phyloP scores from a whole-genome alignment of 1,139 yeast genomes.

The Sporopachydermia cereana region DNA sequence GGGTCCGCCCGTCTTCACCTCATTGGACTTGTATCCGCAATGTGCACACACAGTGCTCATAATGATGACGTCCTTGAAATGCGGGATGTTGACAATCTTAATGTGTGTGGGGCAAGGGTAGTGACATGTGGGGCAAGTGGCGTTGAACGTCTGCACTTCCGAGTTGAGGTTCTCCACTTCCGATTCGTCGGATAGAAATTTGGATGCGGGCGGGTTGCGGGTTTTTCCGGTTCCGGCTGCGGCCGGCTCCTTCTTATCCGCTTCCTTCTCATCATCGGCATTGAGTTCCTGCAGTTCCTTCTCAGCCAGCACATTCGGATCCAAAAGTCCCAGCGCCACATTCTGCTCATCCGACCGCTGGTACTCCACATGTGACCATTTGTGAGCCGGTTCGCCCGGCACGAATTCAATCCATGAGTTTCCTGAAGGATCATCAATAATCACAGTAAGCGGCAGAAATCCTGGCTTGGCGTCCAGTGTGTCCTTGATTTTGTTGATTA shows the following conservation, averaged over 20 bases:
- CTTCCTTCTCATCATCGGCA: slow-evolving; percentile 28
- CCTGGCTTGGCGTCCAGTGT: slow-evolving; percentile 54
- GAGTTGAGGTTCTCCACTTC: slow-evolving; percentile 77
- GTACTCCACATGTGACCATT: slow-evolving; percentile 83
- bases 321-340: slow-evolving; percentile 72
- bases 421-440: slow-evolving; percentile 90
- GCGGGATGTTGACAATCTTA: slow-evolving; percentile 96
- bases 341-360: slow-evolving; percentile 83
- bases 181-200: slow-evolving; percentile 52
- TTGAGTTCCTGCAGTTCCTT: slow-evolving; percentile 21
- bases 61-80: slow-evolving; percentile 91
- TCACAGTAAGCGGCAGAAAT: slow-evolving; percentile 66
- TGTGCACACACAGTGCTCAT: slow-evolving; percentile 90
- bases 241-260: slow-evolving; percentile 24
- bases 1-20: slow-evolving; percentile 97
- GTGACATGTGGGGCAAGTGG: slow-evolving; percentile 86
- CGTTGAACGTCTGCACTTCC: slow-evolving; percentile 88
- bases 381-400: slow-evolving; percentile 83
- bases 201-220: slow-evolving; percentile 38
- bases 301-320: slow-evolving; percentile 63
- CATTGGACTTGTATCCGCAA: slow-evolving; percentile 95
- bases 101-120: slow-evolving; percentile 81
- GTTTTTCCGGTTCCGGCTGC: slow-evolving; percentile 22
- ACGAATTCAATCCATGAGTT: slow-evolving; percentile 91
- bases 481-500: slow-evolving; percentile 47